Evolutionary conservation across 257 asterid species (phyloP), one percentile per base, ranked within the genome.

Genomic region (Gentiana dahurica): DNA sequence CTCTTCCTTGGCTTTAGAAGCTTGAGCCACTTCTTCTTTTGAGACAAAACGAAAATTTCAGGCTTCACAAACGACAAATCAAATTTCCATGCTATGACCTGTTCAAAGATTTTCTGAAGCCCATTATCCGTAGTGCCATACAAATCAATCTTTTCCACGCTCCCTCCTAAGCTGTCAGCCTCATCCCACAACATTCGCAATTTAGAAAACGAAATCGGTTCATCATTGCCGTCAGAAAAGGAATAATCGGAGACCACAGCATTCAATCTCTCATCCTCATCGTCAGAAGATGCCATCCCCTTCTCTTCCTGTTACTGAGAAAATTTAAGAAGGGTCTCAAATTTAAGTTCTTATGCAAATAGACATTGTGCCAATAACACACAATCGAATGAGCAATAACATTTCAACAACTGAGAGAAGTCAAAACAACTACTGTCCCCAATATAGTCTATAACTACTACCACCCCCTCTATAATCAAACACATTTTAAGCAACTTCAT

Each of bases 71-170:
- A 55, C 0, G 80, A 66, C 49, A 69, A 70, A 72, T 81, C 89
- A 63, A 80, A 83, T 73, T 76, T 81, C 99, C 97, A 92, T n/a
- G 89, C 79, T 4, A 57, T 68, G 51, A 85, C 95, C 71, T 71
- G 85, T 66, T 67, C 73, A 56, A 75, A 88, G n/a, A 85, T 71
- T 60, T 69, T 71, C 69, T 72, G 77, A 52, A 81, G 83, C 61
- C 95, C 95, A 59, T 74, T 74, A 66, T 88, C 99, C 9, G 74
- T 62, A 57, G 64, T 72, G 37, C 95, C 99, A 24, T 49, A 49
- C 75, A 88, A 68, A 61, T 76, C 83, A 33, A 85, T 62, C 63
- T 70, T 71, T 2, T 67, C 51, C 8, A 10, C 35, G 60, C 65
- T 61, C 57, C 73, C 81, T 39, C 61, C 71, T 8, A 34, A 37